Evolutionary conservation across 306 rosid species (phyloP).

Genomic region (Ammopiptanthus mongolicus): DNA sequence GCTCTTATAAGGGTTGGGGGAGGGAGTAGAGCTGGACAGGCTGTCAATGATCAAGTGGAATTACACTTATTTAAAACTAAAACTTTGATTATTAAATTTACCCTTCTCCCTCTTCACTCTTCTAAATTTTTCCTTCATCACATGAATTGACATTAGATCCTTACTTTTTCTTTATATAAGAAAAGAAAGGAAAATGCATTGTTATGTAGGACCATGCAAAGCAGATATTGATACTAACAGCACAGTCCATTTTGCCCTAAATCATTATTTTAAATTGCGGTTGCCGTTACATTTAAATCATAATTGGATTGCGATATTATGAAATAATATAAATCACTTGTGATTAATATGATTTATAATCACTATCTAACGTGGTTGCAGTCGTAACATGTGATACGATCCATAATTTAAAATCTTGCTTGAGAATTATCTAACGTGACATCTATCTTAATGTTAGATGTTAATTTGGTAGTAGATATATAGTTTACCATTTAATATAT

Average conservation of each 20-base stretch:
- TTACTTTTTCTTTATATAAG: conserved; percentile 47
- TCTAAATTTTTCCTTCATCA: conserved; percentile 21
- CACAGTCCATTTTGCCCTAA: conserved; percentile 26
- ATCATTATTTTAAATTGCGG: not conserved
- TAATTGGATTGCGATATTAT: no score
- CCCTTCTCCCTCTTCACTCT: not conserved
- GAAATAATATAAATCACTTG: no score
- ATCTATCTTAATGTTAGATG: not conserved
- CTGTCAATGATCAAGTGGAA: conserved; percentile 43
- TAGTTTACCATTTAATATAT: not conserved
- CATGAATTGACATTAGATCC: conserved; percentile 78
- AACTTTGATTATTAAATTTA: conserved; percentile 23
- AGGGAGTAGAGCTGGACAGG: conserved; percentile 18
- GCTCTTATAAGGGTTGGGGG: conserved; percentile 48
- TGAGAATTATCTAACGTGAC: no score
- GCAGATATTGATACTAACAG: conserved; percentile 39
- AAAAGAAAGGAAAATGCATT: conserved; percentile 32
- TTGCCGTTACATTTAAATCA: no score
- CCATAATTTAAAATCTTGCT: no score
- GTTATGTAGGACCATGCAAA: conserved; percentile 50
- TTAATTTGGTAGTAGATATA: not conserved
- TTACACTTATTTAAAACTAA: conserved; percentile 23
- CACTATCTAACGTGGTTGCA: no score
- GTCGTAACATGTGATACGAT: no score
- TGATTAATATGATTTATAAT: no score